Evolutionary conservation across 2,329 filamentous ascomycete genomes (phyloP).

Genomic region (Xylariaceae sp.): DNA sequence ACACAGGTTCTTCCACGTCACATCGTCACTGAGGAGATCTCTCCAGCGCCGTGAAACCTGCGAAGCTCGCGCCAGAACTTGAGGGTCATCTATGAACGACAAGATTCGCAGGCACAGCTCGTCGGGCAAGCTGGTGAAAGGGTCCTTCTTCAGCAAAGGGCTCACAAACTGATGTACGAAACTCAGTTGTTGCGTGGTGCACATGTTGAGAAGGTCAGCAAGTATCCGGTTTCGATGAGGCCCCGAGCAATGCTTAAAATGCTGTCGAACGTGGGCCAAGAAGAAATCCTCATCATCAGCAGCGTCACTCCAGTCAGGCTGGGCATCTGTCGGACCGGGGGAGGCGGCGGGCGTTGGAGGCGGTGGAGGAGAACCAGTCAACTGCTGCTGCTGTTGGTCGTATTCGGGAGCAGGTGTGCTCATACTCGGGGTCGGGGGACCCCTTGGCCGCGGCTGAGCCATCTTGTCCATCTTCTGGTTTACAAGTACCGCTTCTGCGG

Average conservation of each 20-base stretch:
- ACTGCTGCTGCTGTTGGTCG: slow-evolving; percentile 46
- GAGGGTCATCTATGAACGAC: slow-evolving; percentile 95
- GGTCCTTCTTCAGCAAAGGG: slow-evolving; percentile 91
- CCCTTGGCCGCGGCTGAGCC: slow-evolving; percentile 49
- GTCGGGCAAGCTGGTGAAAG: slow-evolving; percentile 86
- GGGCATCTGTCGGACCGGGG: slow-evolving; percentile 59
- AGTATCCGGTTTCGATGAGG: slow-evolving; percentile 77
- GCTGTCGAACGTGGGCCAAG: slow-evolving; percentile 71
- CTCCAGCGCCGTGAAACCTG: slow-evolving; percentile 96
- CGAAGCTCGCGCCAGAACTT: slow-evolving; percentile 86
- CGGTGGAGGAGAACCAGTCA: slow-evolving; percentile 60
- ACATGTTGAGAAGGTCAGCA: slow-evolving; percentile 86
- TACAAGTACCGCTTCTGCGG: slow-evolving; percentile 34
- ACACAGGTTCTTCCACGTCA: slow-evolving; percentile 97
- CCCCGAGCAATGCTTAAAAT: slow-evolving; percentile 75
- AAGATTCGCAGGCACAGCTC: slow-evolving; percentile 89
- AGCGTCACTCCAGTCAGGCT: slow-evolving; percentile 72
- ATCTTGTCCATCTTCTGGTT: slow-evolving; percentile 54
- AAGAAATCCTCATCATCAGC: slow-evolving; percentile 81
- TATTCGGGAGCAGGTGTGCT: slow-evolving; percentile 62
- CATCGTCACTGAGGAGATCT: slow-evolving; percentile 90
- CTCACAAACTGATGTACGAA: slow-evolving; percentile 97
- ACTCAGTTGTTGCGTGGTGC: slow-evolving; percentile 90
- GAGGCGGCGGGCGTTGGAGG: slow-evolving; percentile 65
- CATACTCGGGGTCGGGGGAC: slow-evolving; percentile 66